A percentile compares a stretch with the other conserved stretches of the same genome.
These are phyloP conservation scores for Naganishia vaughanmartiniae DNA, from an alignment of 768 basidiomycete species.

Conservation along the genomic window DNA sequence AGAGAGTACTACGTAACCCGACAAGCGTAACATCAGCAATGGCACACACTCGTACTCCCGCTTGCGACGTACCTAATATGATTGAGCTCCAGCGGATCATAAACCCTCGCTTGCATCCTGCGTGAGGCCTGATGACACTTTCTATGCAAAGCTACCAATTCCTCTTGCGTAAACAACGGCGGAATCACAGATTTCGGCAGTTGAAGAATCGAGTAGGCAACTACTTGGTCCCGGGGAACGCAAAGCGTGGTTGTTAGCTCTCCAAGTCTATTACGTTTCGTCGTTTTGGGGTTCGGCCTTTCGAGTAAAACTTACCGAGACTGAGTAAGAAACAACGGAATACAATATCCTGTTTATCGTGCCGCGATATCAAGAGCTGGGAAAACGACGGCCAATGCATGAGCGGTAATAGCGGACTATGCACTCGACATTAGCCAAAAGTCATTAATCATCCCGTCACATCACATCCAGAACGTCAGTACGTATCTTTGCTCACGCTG, in stretches of 20 bases:
- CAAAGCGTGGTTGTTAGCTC: neutral
- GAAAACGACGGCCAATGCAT: slow-evolving; percentile 42
- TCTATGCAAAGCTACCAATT: slow-evolving; percentile 36
- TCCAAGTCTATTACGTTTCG: neutral
- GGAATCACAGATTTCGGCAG: slow-evolving; percentile 36
- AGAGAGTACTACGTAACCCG: slow-evolving; percentile 30
- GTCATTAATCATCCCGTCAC: neutral
- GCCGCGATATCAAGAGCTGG: slow-evolving; percentile 36
- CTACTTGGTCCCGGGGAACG: neutral
- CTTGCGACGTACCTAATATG: slow-evolving; percentile 30
- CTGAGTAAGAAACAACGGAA: slow-evolving; percentile 38
- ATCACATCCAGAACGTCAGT: neutral
- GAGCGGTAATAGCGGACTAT: slow-evolving; percentile 37
- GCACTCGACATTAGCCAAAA: no score
- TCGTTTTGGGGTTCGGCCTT: no score
- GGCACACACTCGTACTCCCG: neutral
- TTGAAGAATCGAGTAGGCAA: slow-evolving; percentile 39
- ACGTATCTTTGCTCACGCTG: neutral
- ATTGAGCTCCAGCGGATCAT: slow-evolving; percentile 29
- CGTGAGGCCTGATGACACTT: slow-evolving; percentile 31
- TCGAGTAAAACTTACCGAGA: slow-evolving; percentile 32
- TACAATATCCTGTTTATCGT: slow-evolving; percentile 33
- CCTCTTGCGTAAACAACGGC: slow-evolving; percentile 27
- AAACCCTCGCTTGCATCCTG: slow-evolving; percentile 30
- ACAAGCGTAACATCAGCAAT: slow-evolving; percentile 13